Evolutionary conservation across 305 asterid species (phyloP), one percentile per base, ranked within the genome.

Genomic region (Fraxinus latifolia): DNA sequence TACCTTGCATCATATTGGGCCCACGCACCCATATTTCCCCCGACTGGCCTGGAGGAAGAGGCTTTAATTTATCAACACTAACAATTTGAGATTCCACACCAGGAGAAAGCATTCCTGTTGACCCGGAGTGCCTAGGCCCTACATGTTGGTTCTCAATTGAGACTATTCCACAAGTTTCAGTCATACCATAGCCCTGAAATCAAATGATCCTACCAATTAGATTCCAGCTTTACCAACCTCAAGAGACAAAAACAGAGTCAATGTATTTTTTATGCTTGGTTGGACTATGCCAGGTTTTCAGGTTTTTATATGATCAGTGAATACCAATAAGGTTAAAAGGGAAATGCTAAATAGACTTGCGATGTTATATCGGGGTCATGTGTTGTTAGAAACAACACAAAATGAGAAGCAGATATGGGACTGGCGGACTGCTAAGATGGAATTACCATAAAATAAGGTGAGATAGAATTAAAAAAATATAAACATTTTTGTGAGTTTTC

Each of bases 1-100:
- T 83, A 91, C 99, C 98, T 93, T 85, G 87, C 98, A 94, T 90
- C 96, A 94, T 92, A 85, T 94, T 95, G 74, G 90, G 92, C 23
- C 98, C 99, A 50, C 99, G 92, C 9, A 94, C 94, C 94, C 97
- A 94, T 78, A 95, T 91, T 90, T 95, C 99, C 67, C 98, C 99
- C 84, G 87, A 67, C 77, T 95, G 87, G 2, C 90, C 93, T 32
- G 95, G 96, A 36, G 97, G 98, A 87, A 95, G 97, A 83, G 98
- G 93, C 87, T 88, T 94, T 81, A 74, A 31, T 50, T 84, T 90
- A 42, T 90, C 96, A 47, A 94, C 91, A 58, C 94, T 92, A 78
- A 90, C 86, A 82, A 95, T 91, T 88, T 90, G 93, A 68, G 94
- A 80, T 87, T 95, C 98, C 77, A 95, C 87, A 71, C 97, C 98